These are phyloP conservation scores for Hansenula lynferdii DNA, from an alignment of 1,139 yeast species.

Conservation along the genomic window DNA sequence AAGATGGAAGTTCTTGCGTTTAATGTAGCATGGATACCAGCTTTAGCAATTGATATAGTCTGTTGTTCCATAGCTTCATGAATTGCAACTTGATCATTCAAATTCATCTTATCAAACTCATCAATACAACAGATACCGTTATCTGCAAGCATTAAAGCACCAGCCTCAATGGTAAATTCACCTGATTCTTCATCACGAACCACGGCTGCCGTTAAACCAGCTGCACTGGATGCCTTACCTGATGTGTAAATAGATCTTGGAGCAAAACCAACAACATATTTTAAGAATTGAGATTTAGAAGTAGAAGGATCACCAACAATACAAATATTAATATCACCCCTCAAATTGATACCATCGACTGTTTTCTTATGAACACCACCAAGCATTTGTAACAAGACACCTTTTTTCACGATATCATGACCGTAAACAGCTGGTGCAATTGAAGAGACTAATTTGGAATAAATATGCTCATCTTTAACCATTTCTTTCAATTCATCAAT, in stretches of 20 bases:
- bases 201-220: constrained; percentile 98
- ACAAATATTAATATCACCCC: constrained; percentile 98
- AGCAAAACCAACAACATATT: constrained; percentile 86
- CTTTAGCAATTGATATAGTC: constrained; percentile 95
- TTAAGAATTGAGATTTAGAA: constrained; percentile 92
- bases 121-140: constrained; percentile 98
- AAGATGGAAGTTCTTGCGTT: constrained; percentile 94
- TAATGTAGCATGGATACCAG: constrained; percentile 96
- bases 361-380: constrained; percentile 98
- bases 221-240: constrained; percentile 98
- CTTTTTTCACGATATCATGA: constrained; percentile 92
- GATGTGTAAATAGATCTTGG: constrained; percentile 97
- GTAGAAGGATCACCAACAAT: constrained; percentile 99
- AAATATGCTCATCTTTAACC: constrained; percentile 88
- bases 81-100: constrained; percentile 94
- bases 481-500: constrained; percentile 80
- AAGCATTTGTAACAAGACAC: constrained; percentile 77
- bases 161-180: constrained; percentile 97
- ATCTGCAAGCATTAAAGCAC: constrained; percentile 98
- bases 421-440: constrained; percentile 98
- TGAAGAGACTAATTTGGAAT: constrained; percentile 80
- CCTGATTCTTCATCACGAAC: constrained; percentile 98
- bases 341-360: constrained; percentile 87
- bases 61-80: constrained; percentile 99
- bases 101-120: constrained; percentile 97